These are phyloP conservation scores for Globisporangium parvum DNA, from an alignment of 352 stramenopile species.

Conservation along the genomic window DNA sequence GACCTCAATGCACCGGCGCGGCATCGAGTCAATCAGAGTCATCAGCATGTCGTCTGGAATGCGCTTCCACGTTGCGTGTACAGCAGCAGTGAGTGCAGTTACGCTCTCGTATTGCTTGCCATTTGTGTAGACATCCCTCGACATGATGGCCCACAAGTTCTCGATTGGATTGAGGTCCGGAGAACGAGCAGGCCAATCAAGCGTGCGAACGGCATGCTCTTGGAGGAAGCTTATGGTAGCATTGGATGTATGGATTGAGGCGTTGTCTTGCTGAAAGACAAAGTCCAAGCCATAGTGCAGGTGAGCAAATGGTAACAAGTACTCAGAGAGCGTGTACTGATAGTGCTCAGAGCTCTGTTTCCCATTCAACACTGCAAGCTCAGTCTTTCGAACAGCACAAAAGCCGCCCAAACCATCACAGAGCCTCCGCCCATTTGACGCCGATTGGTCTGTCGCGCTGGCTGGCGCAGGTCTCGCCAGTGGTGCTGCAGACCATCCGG, in stretches of 20 bases:
- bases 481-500: neutral
- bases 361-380: neutral
- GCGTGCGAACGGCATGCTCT: too few species aligned
- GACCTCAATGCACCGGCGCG: too few species aligned
- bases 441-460: neutral
- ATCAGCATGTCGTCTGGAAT: too few species aligned
- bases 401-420: constrained; percentile 12
- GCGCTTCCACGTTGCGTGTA: too few species aligned
- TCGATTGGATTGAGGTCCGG: neutral
- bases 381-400: neutral
- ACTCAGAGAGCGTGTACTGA: constrained; percentile 5
- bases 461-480: neutral
- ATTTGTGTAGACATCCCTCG: too few species aligned
- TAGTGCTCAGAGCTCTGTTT: constrained; percentile 7
- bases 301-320: constrained; percentile 12
- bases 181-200: constrained; percentile 2
- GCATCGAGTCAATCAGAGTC: too few species aligned
- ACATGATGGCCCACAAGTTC: neutral
- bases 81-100: too few species aligned
- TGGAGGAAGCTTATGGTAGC: too few species aligned
- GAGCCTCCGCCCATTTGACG: constrained; percentile 7
- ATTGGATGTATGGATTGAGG: constrained; percentile 3
- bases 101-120: too few species aligned
- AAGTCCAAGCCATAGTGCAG: constrained; percentile 1
- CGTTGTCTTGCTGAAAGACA: constrained; percentile 8